Evolutionary conservation across 345 rosid genomes (phyloP).

Genomic region (Cardamine resedifolia): DNA sequence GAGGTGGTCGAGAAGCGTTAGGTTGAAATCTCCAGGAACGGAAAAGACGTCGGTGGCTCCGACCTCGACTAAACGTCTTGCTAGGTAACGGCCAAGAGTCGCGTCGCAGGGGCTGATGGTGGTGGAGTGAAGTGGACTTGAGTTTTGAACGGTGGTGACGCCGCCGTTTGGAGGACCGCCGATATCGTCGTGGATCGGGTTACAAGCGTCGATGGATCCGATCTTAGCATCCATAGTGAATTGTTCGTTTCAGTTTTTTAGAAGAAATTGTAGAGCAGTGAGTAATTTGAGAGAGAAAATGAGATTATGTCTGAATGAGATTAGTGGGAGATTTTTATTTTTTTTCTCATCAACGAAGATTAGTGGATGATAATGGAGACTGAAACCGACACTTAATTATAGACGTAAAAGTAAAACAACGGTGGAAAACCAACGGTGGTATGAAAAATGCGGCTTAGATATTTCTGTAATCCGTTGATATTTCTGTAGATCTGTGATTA

Average conservation of each 20-base stretch:
- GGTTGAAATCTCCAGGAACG: slow-evolving; percentile 73
- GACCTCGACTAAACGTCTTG: slow-evolving; percentile 57
- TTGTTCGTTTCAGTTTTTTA: not conserved
- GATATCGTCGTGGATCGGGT: slow-evolving; percentile 26
- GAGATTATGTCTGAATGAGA: not conserved
- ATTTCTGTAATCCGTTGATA: not conserved
- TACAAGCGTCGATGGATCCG: slow-evolving; percentile 37
- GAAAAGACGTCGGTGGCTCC: slow-evolving; percentile 64
- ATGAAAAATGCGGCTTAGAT: not conserved
- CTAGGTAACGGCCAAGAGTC: slow-evolving; percentile 68
- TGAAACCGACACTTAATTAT: slow-evolving; percentile 26
- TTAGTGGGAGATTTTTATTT: not conserved
- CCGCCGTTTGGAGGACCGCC: slow-evolving; percentile 37
- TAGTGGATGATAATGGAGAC: not conserved
- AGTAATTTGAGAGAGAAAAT: not conserved
- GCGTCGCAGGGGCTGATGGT: slow-evolving; percentile 39
- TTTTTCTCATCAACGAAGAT: no score
- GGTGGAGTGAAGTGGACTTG: slow-evolving; percentile 10
- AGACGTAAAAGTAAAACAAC: slow-evolving; percentile 24
- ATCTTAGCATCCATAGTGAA: slow-evolving; percentile 33
- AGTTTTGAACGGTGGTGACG: slow-evolving; percentile 33
- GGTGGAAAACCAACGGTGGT: slow-evolving; percentile 34
- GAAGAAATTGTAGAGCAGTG: not conserved
- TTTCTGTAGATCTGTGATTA: not conserved
- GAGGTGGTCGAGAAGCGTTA: slow-evolving; percentile 66